phyloP scores from a whole-genome alignment of 2,329 filamentous ascomycete species.

The Cladosporium halotolerans region DNA sequence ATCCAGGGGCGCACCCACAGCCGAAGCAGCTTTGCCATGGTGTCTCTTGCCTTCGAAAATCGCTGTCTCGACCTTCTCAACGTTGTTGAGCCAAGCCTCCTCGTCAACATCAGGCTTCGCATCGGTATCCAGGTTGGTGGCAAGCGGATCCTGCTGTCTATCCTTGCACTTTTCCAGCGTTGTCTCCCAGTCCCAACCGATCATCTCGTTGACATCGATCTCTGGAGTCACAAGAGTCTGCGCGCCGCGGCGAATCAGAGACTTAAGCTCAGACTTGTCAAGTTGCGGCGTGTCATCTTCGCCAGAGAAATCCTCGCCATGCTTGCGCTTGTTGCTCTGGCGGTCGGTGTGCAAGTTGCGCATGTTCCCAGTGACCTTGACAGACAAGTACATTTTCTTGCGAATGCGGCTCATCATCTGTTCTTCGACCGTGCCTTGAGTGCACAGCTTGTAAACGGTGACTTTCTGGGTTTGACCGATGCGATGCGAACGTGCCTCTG shows the following conservation, averaged over 20 bases:
- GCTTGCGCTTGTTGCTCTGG: constrained; percentile 30
- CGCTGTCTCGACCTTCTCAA: constrained; percentile 52
- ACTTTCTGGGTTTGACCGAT: constrained; percentile 51
- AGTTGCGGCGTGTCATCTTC: constrained; percentile 44
- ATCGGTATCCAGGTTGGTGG: constrained; percentile 6
- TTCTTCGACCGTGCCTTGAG: constrained; percentile 52
- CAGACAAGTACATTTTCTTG: constrained; percentile 57
- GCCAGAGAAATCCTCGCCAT: constrained; percentile 22
- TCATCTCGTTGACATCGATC: constrained; percentile 51
- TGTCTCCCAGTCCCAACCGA: constrained; percentile 51
- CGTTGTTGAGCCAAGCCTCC: constrained; percentile 49
- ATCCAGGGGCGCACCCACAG: constrained; percentile 23
- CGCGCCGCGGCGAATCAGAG: constrained; percentile 48
- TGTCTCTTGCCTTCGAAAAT: constrained; percentile 53
- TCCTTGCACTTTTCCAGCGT: constrained; percentile 51
- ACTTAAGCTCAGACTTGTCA: constrained; percentile 47
- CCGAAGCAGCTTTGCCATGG: constrained; percentile 34
- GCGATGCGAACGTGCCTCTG: constrained; percentile 49
- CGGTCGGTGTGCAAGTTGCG: constrained; percentile 42
- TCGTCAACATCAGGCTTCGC: constrained; percentile 40
- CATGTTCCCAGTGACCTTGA: constrained; percentile 56
- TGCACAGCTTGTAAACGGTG: constrained; percentile 51
- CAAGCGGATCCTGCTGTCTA: constrained; percentile 33
- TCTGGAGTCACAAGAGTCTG: constrained; percentile 48
- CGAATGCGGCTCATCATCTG: constrained; percentile 53